A percentile compares a stretch with the other conserved stretches of the same genome.
Conservation (phyloP, 768 basidiomycete species). For the Tricholoma flavovirens region DNA sequence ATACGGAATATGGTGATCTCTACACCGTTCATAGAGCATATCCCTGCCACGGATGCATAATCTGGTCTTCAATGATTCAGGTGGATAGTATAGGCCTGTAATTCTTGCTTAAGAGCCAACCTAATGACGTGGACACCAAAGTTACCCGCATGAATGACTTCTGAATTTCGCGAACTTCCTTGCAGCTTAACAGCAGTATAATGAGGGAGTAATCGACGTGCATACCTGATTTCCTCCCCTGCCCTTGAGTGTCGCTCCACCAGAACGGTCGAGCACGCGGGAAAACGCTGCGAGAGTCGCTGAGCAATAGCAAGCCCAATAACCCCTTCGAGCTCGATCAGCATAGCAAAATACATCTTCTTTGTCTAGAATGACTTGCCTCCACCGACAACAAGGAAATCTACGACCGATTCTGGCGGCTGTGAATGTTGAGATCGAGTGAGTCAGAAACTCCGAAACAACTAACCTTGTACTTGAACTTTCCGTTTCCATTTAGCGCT, state of each 20-base stretch:
- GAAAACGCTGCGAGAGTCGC: constrained; percentile 57
- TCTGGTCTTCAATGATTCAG: constrained; percentile 75
- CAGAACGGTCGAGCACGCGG: constrained; percentile 66
- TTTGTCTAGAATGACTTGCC: constrained; percentile 37
- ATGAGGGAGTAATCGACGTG: not conserved
- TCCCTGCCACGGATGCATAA: constrained; percentile 84
- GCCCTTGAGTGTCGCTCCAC: constrained; percentile 70
- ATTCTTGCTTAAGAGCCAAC: not conserved
- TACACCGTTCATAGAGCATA: constrained; percentile 76
- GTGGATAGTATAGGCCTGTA: constrained; percentile 79
- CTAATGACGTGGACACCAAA: not conserved
- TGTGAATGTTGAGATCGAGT: constrained; percentile 18
- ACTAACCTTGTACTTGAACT: constrained; percentile 54
- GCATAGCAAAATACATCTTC: not conserved
- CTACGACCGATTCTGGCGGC: constrained; percentile 67
- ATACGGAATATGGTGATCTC: constrained; percentile 53
- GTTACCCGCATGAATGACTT: constrained; percentile 87
- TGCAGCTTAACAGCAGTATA: not conserved
- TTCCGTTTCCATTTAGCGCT: constrained; percentile 56
- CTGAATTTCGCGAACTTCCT: constrained; percentile 83
- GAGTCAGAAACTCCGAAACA: not conserved
- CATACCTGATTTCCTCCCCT: constrained; percentile 84
- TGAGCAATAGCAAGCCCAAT: constrained; percentile 86
- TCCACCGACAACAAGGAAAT: constrained; percentile 86
- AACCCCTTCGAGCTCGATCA: constrained; percentile 43